Base-by-base conservation (phyloP, 2,329 filamentous ascomycete species). In the Didymella keratinophila region DNA sequence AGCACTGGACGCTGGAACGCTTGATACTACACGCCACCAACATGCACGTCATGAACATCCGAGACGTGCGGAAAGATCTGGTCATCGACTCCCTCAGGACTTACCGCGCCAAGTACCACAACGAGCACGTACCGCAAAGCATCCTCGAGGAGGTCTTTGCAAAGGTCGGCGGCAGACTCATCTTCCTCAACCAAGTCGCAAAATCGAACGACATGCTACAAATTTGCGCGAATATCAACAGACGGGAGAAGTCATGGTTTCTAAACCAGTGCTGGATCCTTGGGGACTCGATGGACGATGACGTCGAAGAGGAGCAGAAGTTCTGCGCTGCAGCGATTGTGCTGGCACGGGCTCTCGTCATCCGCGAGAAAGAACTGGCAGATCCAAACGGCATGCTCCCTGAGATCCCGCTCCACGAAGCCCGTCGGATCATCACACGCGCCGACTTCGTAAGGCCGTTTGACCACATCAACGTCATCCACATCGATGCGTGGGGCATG, bases 241-340 rank as follows among this genome's bases (percentile, higher is more conserved):
- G 85, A 41, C 83, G 82, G 11, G 90, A 93, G 72, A 90, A 90
- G 72, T 88, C 86, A 0, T 93, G 90, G 90, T 88, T 93, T 65
- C 77, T 93, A n/a, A 92, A 91, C 74, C 86, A 78, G 70, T 92
- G 89, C 71, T 90, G 89, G 84, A 90, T 93, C 52, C 81, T 93
- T 1, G 90, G 90, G 14, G 81, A 80, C 60, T 86, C 87, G 57
- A 92, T 90, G 89, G 95, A 97, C 66, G 94, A 98, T 76, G 95
- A 99, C 73, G 95, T 97, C 60, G 97, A 97, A 87, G 92, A 97
- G 72, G 91, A 97, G 73, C 93, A 97, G 73, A 97, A 97, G 76
- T 97, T 91, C 83, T 92, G 93, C 49, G 90, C 93, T 7, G 93
- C 92, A n/a, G 92, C 94, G 34, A 96, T 97, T 87, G 89, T 96